Evolutionary conservation across 805 yeast species (phyloP).

Genomic region (Kuraishia capsulata): DNA sequence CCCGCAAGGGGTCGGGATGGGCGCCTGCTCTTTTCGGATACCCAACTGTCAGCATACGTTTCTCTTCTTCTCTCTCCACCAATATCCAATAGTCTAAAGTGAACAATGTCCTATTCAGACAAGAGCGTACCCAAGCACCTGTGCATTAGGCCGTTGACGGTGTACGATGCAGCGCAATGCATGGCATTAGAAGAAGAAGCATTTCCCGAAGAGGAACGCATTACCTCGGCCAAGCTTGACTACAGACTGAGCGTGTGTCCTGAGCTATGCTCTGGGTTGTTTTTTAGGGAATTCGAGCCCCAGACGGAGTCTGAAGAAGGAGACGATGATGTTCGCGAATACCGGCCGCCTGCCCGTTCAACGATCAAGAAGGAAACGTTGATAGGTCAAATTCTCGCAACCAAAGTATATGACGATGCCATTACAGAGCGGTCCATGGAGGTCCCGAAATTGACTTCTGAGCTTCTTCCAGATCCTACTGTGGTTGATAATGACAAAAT

Average conservation of each 20-base stretch:
- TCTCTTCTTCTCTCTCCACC: no score
- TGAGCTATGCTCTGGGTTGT: constrained; percentile 83
- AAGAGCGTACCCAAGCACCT: constrained; percentile 53
- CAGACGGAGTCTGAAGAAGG: constrained; percentile 14
- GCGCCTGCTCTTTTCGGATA: no score
- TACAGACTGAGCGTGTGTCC: constrained; percentile 81
- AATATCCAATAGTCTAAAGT: no score
- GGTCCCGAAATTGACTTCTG: constrained; percentile 33
- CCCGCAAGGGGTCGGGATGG: no score
- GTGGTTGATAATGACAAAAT: constrained; percentile 12
- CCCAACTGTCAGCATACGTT: no score
- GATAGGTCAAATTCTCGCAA: constrained; percentile 75
- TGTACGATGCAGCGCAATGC: constrained; percentile 62
- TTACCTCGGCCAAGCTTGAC: constrained; percentile 47
- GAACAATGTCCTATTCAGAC: no score
- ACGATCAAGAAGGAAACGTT: constrained; percentile 51
- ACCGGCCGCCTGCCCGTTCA: constrained; percentile 33
- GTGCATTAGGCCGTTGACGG: constrained; percentile 68
- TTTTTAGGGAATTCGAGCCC: constrained; percentile 54
- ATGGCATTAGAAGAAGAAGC: constrained; percentile 55
- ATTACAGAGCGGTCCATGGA: constrained; percentile 56
- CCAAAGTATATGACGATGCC: constrained; percentile 45
- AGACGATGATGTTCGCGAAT: constrained; percentile 20
- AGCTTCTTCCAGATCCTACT: constrained; percentile 9
- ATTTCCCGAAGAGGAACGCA: constrained; percentile 64